Evolutionary conservation across 148 eudicot species (phyloP).

Genomic region (Dysphania ambrosioides): DNA sequence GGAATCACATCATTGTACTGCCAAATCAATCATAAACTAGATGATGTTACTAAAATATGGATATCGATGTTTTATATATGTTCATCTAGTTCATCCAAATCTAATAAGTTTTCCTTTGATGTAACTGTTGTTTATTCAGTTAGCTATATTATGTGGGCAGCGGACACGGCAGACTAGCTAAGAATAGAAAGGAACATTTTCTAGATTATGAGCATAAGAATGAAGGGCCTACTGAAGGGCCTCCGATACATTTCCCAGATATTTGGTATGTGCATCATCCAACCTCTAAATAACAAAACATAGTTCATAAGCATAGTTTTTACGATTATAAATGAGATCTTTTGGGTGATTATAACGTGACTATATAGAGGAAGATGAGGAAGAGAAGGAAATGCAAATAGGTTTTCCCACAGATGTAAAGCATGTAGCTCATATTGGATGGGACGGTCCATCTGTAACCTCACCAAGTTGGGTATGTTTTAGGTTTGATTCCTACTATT

Average conservation of each 20-base stretch:
- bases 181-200: not conserved
- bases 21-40: too few species aligned
- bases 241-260: constrained; percentile 53
- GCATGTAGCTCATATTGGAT: constrained; percentile 89
- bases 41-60: not conserved
- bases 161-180: constrained; percentile 16
- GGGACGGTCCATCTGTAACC: constrained; percentile 62
- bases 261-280: constrained; percentile 35
- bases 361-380: constrained; percentile 54
- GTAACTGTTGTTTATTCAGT: not conserved
- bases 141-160: constrained; percentile 17
- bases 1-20: too few species aligned
- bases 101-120: not conserved
- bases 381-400: constrained; percentile 67
- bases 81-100: not conserved
- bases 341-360: not conserved
- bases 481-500: not conserved
- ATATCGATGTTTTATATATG: too few species aligned
- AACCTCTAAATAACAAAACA: not conserved
- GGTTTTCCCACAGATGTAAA: constrained; percentile 90
- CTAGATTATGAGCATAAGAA: constrained; percentile 37
- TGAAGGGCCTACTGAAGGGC: constrained; percentile 70
- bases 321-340: not conserved
- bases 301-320: too few species aligned
- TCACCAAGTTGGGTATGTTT: constrained; percentile 75